Conservation (phyloP, 257 asterid genomes). For the Solanum okadae region DNA sequence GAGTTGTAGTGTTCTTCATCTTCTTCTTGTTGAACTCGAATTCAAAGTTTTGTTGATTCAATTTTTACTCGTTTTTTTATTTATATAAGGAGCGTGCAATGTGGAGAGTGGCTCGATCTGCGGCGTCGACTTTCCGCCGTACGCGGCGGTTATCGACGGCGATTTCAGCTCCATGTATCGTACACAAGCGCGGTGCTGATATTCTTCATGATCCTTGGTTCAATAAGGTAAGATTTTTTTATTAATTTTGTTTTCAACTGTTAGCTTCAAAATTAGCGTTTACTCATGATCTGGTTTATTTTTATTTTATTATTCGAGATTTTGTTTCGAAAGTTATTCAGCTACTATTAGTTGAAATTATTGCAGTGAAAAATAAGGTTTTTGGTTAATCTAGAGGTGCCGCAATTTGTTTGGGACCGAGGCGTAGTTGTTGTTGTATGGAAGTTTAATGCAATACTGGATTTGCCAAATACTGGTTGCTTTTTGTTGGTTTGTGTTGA, state of each 20-base stretch:
- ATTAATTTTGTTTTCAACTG: not conserved
- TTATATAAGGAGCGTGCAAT: slow-evolving; percentile 11
- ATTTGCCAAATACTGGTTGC: not conserved
- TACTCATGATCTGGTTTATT: not conserved
- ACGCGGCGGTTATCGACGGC: slow-evolving; percentile 58
- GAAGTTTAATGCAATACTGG: not conserved
- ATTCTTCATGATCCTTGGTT: slow-evolving; percentile 98
- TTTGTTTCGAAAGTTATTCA: not conserved
- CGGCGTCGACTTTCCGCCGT: slow-evolving; percentile 56
- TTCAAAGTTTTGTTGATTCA: not conserved
- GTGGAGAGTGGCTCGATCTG: slow-evolving; percentile 86
- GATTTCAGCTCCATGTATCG: slow-evolving; percentile 83
- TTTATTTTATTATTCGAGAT: not conserved
- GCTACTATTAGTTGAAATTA: not conserved
- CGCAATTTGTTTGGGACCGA: not conserved
- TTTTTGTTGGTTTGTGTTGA: not conserved
- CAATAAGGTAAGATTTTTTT: slow-evolving; percentile 54
- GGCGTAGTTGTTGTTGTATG: not conserved
- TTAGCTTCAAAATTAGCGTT: not conserved
- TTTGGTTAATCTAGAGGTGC: not conserved
- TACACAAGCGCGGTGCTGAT: slow-evolving; percentile 97
- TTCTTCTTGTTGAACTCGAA: not conserved
- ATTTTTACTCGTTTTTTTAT: not conserved
- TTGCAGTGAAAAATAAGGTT: not conserved
- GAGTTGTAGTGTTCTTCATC: not conserved